A percentile compares a stretch with the other conserved stretches of the same genome.
These are phyloP conservation scores for Diplodia seriata DNA, from an alignment of 2,329 filamentous ascomycete genomes.

Conservation along the genomic window DNA sequence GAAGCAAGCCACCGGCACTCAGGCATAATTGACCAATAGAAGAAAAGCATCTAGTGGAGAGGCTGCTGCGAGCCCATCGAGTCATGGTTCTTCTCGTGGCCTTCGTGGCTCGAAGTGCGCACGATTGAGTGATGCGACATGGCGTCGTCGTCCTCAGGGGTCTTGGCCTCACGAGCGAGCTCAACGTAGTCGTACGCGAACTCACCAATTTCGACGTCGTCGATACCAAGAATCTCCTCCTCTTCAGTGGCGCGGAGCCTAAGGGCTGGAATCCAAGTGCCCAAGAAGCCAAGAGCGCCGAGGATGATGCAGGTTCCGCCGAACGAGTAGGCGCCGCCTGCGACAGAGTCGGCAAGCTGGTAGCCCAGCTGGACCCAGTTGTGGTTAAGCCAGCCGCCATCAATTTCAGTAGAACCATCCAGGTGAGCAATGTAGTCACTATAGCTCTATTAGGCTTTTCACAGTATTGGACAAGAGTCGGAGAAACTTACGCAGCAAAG, in stretches of 20 bases:
- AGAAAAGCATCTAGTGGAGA: constrained; percentile 12
- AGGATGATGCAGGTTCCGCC: constrained; percentile 78
- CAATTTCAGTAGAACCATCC: constrained; percentile 71
- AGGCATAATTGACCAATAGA: not conserved
- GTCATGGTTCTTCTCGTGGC: constrained; percentile 33
- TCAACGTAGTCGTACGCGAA: constrained; percentile 96
- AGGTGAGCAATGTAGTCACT: constrained; percentile 81
- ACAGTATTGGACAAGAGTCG: not conserved
- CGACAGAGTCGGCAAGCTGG: constrained; percentile 81
- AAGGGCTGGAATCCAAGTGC: constrained; percentile 79
- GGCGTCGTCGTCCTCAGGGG: constrained; percentile 48
- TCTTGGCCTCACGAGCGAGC: constrained; percentile 71
- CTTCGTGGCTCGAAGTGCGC: constrained; percentile 13
- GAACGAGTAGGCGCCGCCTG: constrained; percentile 81
- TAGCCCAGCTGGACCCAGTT: constrained; percentile 85
- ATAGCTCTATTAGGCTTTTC: not conserved
- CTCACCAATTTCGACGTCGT: constrained; percentile 90
- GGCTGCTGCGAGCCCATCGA: constrained; percentile 29
- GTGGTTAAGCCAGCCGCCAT: constrained; percentile 81
- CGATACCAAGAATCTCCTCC: constrained; percentile 82
- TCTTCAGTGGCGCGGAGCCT: constrained; percentile 77
- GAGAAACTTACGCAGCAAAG: constrained; percentile 71
- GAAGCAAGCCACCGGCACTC: constrained; percentile 2
- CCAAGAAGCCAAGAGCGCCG: constrained; percentile 63
- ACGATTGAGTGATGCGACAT: constrained; percentile 26